These are phyloP conservation scores for Diddensiella santjacobensis DNA, from an alignment of 805 yeast species.

Conservation along the genomic window DNA sequence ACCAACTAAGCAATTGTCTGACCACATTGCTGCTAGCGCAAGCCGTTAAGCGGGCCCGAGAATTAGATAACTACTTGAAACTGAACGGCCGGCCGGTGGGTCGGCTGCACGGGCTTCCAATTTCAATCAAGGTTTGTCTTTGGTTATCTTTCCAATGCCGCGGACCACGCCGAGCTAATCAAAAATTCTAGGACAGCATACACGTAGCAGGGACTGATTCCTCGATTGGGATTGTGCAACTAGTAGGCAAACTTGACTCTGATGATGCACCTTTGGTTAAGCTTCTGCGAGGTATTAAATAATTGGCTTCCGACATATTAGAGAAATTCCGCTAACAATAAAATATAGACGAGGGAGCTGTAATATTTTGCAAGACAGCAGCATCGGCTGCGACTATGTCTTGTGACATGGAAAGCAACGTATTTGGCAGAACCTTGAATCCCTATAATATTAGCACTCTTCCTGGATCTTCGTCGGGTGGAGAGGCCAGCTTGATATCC, in stretches of 20 bases:
- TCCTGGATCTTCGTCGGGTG: constrained; percentile 55
- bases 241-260: background rate
- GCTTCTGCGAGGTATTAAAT: background rate
- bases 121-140: constrained; percentile 44
- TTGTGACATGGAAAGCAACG: constrained; percentile 43
- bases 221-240: constrained; percentile 1
- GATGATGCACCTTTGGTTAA: constrained; percentile 5
- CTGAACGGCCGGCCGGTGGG: constrained; percentile 50
- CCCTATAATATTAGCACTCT: constrained; percentile 42
- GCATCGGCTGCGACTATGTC: constrained; percentile 50
- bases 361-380: constrained; percentile 52
- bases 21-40: constrained; percentile 47
- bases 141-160: no score
- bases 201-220: constrained; percentile 7
- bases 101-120: constrained; percentile 64
- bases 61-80: constrained; percentile 48
- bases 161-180: background rate
- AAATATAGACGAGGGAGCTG: constrained; percentile 45
- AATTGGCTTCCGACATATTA: background rate
- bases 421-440: constrained; percentile 46
- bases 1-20: constrained; percentile 44
- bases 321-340: no score
- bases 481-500: constrained; percentile 48
- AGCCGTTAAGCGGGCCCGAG: constrained; percentile 56
- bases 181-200: background rate